Conservation (phyloP, 768 basidiomycete genomes). For the Mycena epipterygia region DNA sequence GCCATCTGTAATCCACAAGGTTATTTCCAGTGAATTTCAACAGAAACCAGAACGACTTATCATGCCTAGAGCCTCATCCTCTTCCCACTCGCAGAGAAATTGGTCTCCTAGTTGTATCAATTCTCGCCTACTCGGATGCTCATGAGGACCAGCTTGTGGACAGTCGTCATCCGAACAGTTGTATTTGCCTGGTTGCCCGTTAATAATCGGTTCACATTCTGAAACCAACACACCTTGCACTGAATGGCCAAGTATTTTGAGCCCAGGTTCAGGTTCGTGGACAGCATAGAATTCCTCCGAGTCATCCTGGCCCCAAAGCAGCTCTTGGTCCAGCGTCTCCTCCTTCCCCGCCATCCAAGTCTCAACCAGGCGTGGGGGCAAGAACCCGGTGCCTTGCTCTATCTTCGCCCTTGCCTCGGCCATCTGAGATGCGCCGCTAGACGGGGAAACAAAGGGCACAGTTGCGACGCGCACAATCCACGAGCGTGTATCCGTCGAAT, state of each 20-base stretch:
- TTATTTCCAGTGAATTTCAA: neutral
- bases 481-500: slow-evolving; percentile 29
- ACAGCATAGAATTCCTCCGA: slow-evolving; percentile 29
- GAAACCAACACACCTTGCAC: slow-evolving; percentile 24
- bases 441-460: neutral
- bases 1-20: neutral
- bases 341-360: slow-evolving; percentile 26
- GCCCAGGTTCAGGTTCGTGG: slow-evolving; percentile 22
- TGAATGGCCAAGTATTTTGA: slow-evolving; percentile 30
- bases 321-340: slow-evolving; percentile 24
- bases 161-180: slow-evolving; percentile 30
- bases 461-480: slow-evolving; percentile 32
- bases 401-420: slow-evolving; percentile 10
- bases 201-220: too few species aligned
- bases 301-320: slow-evolving; percentile 23
- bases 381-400: slow-evolving; percentile 18
- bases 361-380: slow-evolving; percentile 21
- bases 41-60: neutral
- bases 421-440: neutral
- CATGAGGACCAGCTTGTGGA: slow-evolving; percentile 3
- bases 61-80: slow-evolving; percentile 27
- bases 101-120: slow-evolving; percentile 31
- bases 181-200: slow-evolving; percentile 23
- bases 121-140: slow-evolving; percentile 3
- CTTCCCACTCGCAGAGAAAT: slow-evolving; percentile 10